Conservation (phyloP, 2,329 filamentous ascomycete genomes). For the Hymenoscyphus fructigenus region DNA sequence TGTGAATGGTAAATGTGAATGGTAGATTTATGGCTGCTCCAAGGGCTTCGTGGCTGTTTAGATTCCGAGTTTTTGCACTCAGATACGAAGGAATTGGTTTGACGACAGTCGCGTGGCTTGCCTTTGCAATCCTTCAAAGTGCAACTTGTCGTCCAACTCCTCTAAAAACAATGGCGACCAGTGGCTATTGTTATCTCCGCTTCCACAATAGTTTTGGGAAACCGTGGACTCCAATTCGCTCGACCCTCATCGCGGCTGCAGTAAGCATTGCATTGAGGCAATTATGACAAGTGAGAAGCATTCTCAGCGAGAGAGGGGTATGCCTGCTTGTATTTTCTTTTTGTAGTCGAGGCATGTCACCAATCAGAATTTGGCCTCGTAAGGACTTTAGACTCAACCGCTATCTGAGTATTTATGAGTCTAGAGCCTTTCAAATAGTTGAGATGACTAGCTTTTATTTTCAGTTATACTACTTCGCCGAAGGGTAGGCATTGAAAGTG, state of each 20-base stretch:
- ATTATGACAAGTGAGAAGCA: background rate
- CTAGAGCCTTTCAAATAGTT: too few species aligned
- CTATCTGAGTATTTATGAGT: too few species aligned
- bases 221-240: background rate
- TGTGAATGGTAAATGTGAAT: background rate
- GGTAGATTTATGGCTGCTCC: background rate
- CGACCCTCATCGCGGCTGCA: background rate
- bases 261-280: background rate
- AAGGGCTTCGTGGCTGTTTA: background rate
- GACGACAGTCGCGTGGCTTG: too few species aligned
- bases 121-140: too few species aligned
- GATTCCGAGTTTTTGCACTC: background rate
- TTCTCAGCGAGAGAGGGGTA: background rate
- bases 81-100: background rate
- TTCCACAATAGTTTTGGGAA: background rate
- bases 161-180: too few species aligned
- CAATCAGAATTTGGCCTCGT: background rate
- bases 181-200: background rate
- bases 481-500: too few species aligned
- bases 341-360: background rate
- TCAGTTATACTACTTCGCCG: too few species aligned
- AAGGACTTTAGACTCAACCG: too few species aligned
- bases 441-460: too few species aligned
- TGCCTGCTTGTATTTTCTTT: constrained; percentile 1
- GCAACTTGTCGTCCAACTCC: too few species aligned